Evolutionary conservation across 2,329 filamentous ascomycete species (phyloP), one percentile per base, ranked within the genome.

Genomic region (Clonostachys sp.): DNA sequence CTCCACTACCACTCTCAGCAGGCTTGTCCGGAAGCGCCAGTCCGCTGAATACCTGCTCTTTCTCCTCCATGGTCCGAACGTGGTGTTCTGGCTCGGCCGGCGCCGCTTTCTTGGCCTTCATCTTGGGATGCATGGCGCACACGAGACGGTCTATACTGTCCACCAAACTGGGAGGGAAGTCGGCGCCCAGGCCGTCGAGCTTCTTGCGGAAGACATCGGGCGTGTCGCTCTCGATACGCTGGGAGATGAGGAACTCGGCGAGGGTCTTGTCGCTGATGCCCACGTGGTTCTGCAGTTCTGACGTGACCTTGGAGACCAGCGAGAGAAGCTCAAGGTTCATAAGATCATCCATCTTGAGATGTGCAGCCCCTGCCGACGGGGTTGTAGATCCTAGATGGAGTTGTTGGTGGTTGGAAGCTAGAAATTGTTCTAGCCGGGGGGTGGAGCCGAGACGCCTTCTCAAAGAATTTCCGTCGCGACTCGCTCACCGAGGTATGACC

Each of bases 191-290:
- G 33, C 77, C 81, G 55, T 85, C 81, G 55, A 97, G 77, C 61
- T 83, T 83, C 55, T 75, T 73, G 70, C 87, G 87, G 72, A 97
- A 99, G 30, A 87, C 84, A 45, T 77, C 67, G 48, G 89, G 74
- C 30, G 78, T 79, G 45, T 75, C 77, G 71, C 84, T 87, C 77
- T 91, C 81, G 63, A 86, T 70, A 58, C 95, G 89, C 63, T 96
- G 87, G 51, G 88, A 88, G 61, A 99, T 96, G 59, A 99, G 83
- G 63, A 96, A 99, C 68, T 99, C 94, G 57, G 94, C 91, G 24
- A 99, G 83, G 6, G 90, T 96, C 69, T 95, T 96, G 70, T 99
- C 91, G 63, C 81, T 87, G 58, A 96, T 83, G 48, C 91, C 90
- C 50, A 97, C 71, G 69, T 99, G 89, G 62, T 99, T 99, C 59